Percentiles rank a stretch among this genome's conserved stretches.
phyloP scores from a whole-genome alignment of 1,139 yeast genomes.

The Debaryomycetaceae sp. region DNA sequence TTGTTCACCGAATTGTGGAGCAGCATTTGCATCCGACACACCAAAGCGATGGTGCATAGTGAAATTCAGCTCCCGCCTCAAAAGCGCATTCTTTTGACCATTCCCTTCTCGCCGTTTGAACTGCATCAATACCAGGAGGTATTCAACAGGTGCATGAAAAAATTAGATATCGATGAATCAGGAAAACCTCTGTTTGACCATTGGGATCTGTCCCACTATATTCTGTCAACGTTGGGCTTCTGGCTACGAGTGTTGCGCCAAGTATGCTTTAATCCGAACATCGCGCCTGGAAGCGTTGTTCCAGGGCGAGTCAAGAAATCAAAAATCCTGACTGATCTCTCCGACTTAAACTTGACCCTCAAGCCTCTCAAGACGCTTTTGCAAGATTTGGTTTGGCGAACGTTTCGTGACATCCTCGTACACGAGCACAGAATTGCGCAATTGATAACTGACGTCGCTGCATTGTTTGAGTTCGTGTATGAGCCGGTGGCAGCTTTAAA shows the following conservation, averaged over 20 bases:
- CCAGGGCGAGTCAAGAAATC: background rate
- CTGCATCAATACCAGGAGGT: conserved; percentile 68
- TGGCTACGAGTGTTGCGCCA: conserved; percentile 68
- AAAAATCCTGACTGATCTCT: no score
- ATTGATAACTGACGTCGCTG: conserved; percentile 45
- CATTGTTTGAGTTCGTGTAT: conserved; percentile 44
- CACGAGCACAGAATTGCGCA: conserved; percentile 39
- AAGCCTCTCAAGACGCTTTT: conserved; percentile 64
- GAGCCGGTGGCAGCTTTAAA: conserved; percentile 39
- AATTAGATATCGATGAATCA: conserved; percentile 46
- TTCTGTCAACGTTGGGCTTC: conserved; percentile 37
- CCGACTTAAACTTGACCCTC: no score
- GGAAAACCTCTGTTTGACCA: conserved; percentile 45
- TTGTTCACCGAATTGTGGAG: conserved; percentile 35
- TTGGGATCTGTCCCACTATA: conserved; percentile 38
- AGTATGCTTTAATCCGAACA: conserved; percentile 74
- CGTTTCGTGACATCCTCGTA: conserved; percentile 37
- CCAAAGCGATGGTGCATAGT: conserved; percentile 69
- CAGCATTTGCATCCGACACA: conserved; percentile 58
- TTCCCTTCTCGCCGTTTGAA: conserved; percentile 74
- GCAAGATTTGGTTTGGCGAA: conserved; percentile 46
- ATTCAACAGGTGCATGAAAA: conserved; percentile 49
- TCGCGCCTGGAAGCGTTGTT: no score
- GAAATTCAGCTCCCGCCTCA: conserved; percentile 77
- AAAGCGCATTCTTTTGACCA: conserved; percentile 50